Base-by-base conservation (phyloP, 768 basidiomycete genomes). In the Lentinula edodes region DNA sequence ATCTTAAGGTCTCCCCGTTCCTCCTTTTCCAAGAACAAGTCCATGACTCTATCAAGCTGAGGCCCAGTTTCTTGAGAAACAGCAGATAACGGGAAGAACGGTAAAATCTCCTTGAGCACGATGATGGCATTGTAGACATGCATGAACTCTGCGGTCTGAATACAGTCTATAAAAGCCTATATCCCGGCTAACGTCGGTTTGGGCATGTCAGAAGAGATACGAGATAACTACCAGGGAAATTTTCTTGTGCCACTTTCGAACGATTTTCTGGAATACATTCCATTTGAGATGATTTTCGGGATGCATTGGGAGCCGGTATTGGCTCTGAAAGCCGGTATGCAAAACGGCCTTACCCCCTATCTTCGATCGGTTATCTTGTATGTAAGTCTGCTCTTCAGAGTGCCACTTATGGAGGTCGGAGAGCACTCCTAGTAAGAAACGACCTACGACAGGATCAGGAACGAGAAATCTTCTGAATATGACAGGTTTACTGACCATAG, bases 41-140 rank as follows among this genome's bases (percentile, higher is more conserved):
- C 82, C 64, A 95, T 83, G 5, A 84, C 82, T 20, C 71, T 72
- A 65, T 87, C 81, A 48, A 93, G 79, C 43, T 72, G 74, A 9
- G 76, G 68, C 12, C 88, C 91, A 32, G 78, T 76, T 58, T 79
- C 82, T 48, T 75, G 75, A 42, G 74, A 70, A 38, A 88, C 83
- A 10, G 83, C 74, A 16, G 85, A 82, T 9, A 90, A 69, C 32
- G 96, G 96, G 75, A 97, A 97, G 54, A 92, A 89, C 0, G 91
- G 88, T 35, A 95, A 80, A 20, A 98, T 85, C 71, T 97, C 93
- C 69, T 95, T 93, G 64, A 97, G 79, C 34, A 99, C 88, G 42
- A 95, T 85, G 73, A 98, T 91, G n/a, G 93, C 83, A 70, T 99
- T 99, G 73, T 96, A 95, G 58, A 98, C 91, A 67, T 94, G 94